Base-by-base conservation (phyloP, 805 yeast species). In the Barnettozyma populi region DNA sequence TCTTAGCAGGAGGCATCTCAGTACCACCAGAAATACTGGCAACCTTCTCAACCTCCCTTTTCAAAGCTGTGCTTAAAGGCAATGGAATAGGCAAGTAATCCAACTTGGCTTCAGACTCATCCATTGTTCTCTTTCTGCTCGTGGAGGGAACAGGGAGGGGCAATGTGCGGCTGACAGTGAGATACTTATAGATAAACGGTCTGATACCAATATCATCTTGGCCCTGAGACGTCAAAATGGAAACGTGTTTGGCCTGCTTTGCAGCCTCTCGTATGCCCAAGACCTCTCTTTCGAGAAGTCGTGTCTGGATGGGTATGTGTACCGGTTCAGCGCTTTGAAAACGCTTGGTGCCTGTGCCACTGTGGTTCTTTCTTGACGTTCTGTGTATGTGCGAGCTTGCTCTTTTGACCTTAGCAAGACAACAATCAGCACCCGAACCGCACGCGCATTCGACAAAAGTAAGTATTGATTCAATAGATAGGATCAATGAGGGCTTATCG, bases 401-500 rank as follows among this genome's bases (percentile, higher is more conserved):
- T 56, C 81, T 82, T 57, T 80, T 82, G 5, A 83, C 75, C 56
- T 80, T 82, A 48, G 73, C 69, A 10, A 85, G 66, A 20, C 74
- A 67, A 65, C 92, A 85, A 18, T 76, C 80, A 27, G 64, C 63
- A 35, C 66, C 67, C 5, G 78, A 66, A 7, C 66, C 52, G 49
- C 87, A 76, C 1, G 77, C 80, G 66, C 95, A 86, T 46, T 82
- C 89, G 18, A 77, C 76, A 46, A 79, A 74, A 48, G 80, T 75
- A 41, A 83, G 64, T 10, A 86, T 68, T 5, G 80, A 76, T 53
- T 83, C 89, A 21, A 84, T 70, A 7, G 86, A 78, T 23, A 80
- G 73, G 2, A 85, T 76, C 41, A 86, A 59, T 16, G 73, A 67
- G 4, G 78, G 73, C 54, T 79, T 80, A 46, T 79, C 80, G 1